Base-by-base conservation (phyloP, 352 stramenopile species). In the Globisporangium lucens region DNA sequence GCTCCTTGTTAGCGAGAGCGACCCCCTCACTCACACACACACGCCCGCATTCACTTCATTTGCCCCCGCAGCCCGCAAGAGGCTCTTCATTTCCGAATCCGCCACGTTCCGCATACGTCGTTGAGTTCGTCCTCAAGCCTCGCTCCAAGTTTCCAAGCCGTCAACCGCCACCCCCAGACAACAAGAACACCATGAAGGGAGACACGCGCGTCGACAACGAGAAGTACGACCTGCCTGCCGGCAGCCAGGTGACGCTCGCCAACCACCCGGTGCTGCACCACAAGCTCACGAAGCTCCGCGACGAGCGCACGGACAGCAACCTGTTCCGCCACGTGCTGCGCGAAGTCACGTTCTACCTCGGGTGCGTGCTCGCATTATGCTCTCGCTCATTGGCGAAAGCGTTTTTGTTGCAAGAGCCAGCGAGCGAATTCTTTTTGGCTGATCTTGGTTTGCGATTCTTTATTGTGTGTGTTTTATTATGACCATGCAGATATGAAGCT, bases 291-390 rank as follows among this genome's bases (percentile, higher is more conserved):
- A 97, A 98, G 68, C 86, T 99, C 36, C 93, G 97, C n/a, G 94
- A 97, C 53, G 95, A 96, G 56, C 83, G 87, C 70, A 99, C 97
- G 0, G 83, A 90, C 55, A 93, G 93, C 63, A 91, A 85, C 51
- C 81, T 98, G 15, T 99, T 99, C 74, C 95, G 97, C 65, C 77
- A 95, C 61, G 75, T 98, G n/a, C 79, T 99, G 61, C 91, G 95
- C 53, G 97, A 99, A 85, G 90, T 99, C 55, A 99, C 97, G 33
- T 99, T 98, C 70, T 99, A 99, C 72, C 79, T 99, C 22, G 97
- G 95, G 73, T 99, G 89, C 68, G 94, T 89, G 7, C n/a, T 30
- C 29, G 20, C 7, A 38, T 8, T n/a, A 70, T 56, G 15, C 15
- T 60, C 17, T 12, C 29, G 13, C 13, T 61, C 29, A 36, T 6